phyloP scores from a whole-genome alignment of 2,329 filamentous ascomycete genomes.

The Lasiodiplodia theobromae region DNA sequence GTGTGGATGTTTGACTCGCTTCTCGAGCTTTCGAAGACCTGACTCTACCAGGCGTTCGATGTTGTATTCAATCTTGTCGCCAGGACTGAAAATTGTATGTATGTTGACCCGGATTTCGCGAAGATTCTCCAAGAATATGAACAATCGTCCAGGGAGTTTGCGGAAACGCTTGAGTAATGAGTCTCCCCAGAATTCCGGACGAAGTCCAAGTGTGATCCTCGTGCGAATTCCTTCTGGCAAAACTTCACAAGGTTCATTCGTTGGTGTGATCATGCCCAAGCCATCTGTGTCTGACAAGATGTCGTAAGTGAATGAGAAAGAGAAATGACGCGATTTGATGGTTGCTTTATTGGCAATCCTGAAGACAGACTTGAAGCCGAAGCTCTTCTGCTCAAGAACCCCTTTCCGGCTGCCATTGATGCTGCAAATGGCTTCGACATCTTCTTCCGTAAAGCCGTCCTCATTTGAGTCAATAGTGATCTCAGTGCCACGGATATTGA shows the following conservation, averaged over 20 bases:
- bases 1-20: neutral
- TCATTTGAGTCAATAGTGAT: conserved; percentile 48
- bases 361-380: conserved; percentile 49
- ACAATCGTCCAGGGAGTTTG: neutral
- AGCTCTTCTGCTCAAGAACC: conserved; percentile 42
- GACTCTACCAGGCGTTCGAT: neutral
- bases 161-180: neutral
- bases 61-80: neutral
- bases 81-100: no score
- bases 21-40: neutral
- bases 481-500: conserved; percentile 34
- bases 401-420: conserved; percentile 55
- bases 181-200: neutral
- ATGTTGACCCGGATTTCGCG: neutral
- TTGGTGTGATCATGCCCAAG: conserved; percentile 61
- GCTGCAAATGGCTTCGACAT: conserved; percentile 56
- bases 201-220: conserved; percentile 33
- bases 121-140: neutral
- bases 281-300: conserved; percentile 48
- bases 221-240: conserved; percentile 33
- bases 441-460: conserved; percentile 33
- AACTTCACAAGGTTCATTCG: conserved; percentile 33
- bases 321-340: conserved; percentile 50
- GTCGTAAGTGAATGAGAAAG: conserved; percentile 46
- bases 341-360: conserved; percentile 45